Percentiles rank a stretch among this genome's conserved stretches.
phyloP scores from a whole-genome alignment of 352 stramenopile genomes.

The Phytophthora litchii region DNA sequence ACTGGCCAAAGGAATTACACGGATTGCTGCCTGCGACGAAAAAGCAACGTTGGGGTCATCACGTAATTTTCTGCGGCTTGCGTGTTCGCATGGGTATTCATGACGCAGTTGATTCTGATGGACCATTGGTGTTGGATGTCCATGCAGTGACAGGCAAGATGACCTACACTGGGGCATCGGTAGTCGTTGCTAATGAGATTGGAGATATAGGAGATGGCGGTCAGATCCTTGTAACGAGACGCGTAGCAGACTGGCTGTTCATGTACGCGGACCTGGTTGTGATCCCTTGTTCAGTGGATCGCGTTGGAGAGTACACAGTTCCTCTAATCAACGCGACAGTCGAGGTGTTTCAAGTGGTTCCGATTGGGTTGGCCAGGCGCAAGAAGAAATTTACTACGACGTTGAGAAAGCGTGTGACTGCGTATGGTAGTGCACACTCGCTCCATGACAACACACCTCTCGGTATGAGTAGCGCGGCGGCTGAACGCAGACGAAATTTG shows the following conservation, averaged over 20 bases:
- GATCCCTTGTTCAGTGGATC: slow-evolving; percentile 38
- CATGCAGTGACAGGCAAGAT: slow-evolving; percentile 63
- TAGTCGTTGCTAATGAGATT: slow-evolving; percentile 60
- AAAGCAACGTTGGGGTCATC: slow-evolving; percentile 36
- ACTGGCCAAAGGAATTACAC: slow-evolving; percentile 58
- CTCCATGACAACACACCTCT: slow-evolving; percentile 12
- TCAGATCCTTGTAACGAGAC: slow-evolving; percentile 58
- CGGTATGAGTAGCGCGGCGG: slow-evolving; percentile 28
- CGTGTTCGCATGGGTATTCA: slow-evolving; percentile 72
- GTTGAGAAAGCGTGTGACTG: slow-evolving; percentile 29
- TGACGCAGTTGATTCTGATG: slow-evolving; percentile 43
- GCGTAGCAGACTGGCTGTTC: slow-evolving; percentile 51
- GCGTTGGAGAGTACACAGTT: slow-evolving; percentile 47
- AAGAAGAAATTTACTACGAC: slow-evolving; percentile 49
- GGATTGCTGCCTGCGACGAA: slow-evolving; percentile 44
- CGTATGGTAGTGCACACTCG: slow-evolving; percentile 5
- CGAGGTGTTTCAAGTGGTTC: slow-evolving; percentile 51
- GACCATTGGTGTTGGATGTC: slow-evolving; percentile 41
- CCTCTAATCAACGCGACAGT: slow-evolving; percentile 43
- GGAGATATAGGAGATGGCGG: slow-evolving; percentile 59
- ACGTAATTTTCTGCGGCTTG: slow-evolving; percentile 52
- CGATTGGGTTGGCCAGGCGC: slow-evolving; percentile 33
- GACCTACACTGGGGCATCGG: slow-evolving; percentile 57
- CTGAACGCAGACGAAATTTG: slow-evolving; percentile 31
- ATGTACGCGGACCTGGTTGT: slow-evolving; percentile 48